Conservation (phyloP, 2,329 filamentous ascomycete species). For the Cucurbitaria berberidis region DNA sequence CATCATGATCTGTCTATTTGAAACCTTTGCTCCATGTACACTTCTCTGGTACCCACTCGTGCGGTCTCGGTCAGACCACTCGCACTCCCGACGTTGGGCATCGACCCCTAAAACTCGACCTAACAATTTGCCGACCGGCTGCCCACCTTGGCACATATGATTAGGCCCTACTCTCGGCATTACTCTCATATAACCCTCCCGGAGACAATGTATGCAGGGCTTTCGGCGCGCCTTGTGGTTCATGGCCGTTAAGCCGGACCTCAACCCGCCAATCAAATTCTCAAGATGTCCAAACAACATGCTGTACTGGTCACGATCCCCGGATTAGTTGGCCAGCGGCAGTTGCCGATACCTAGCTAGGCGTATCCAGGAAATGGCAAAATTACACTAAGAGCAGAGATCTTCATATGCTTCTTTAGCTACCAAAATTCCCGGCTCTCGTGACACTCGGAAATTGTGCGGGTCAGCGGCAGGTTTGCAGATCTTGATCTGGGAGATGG, state of each 20-base stretch:
- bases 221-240: not conserved
- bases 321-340: not conserved
- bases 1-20: no score
- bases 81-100: no score
- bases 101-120: no score
- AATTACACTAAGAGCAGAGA: not conserved
- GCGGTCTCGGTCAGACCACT: no score
- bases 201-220: no score
- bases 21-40: no score
- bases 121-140: no score
- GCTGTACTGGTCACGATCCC: not conserved
- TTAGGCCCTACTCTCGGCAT: not conserved
- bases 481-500: no score
- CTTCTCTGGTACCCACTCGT: no score
- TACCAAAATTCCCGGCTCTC: not conserved
- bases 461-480: not conserved
- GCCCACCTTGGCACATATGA: not conserved
- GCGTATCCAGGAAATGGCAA: not conserved
- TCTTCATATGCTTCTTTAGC: not conserved
- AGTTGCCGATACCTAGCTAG: not conserved
- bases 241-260: not conserved
- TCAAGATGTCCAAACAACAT: not conserved
- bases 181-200: no score
- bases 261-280: not conserved
- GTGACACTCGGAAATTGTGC: not conserved